These are phyloP conservation scores for Xylona heveae DNA, from an alignment of 495 filamentous ascomycete genomes.

Conservation along the genomic window DNA sequence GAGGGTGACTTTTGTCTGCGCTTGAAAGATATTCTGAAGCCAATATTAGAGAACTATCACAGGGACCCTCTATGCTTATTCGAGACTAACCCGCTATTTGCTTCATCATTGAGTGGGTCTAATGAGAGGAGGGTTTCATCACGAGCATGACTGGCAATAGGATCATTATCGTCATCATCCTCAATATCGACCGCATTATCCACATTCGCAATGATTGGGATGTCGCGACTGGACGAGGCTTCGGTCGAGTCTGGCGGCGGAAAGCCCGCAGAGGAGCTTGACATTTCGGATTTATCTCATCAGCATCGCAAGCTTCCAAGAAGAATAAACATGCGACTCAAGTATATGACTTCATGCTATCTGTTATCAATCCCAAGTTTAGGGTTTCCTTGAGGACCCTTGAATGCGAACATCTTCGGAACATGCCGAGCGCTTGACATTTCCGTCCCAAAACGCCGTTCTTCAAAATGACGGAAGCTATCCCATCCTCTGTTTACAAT, in stretches of 20 bases:
- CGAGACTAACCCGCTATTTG: background rate
- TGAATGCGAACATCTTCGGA: no score
- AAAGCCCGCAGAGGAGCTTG: slow-evolving; percentile 2
- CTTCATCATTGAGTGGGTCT: slow-evolving; percentile 1
- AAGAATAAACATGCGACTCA: no score
- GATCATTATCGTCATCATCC: slow-evolving; percentile 2
- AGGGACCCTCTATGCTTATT: background rate
- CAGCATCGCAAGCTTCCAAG: no score
- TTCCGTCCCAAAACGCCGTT: no score
- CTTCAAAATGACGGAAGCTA: no score
- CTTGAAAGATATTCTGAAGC: slow-evolving; percentile 55
- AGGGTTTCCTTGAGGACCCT: no score
- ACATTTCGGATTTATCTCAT: slow-evolving; percentile 15
- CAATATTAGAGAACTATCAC: background rate
- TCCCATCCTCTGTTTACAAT: no score
- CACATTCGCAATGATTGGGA: no score
- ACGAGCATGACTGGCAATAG: background rate
- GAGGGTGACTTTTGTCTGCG: slow-evolving; percentile 48
- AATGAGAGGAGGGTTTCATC: slow-evolving; percentile 2
- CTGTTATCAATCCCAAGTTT: no score
- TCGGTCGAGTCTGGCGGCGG: background rate
- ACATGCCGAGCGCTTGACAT: no score
- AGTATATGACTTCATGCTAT: no score
- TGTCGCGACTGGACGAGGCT: slow-evolving; percentile 1
- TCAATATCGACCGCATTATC: background rate